Evolutionary conservation across 805 yeast species (phyloP).

Genomic region (Candida railenensis): DNA sequence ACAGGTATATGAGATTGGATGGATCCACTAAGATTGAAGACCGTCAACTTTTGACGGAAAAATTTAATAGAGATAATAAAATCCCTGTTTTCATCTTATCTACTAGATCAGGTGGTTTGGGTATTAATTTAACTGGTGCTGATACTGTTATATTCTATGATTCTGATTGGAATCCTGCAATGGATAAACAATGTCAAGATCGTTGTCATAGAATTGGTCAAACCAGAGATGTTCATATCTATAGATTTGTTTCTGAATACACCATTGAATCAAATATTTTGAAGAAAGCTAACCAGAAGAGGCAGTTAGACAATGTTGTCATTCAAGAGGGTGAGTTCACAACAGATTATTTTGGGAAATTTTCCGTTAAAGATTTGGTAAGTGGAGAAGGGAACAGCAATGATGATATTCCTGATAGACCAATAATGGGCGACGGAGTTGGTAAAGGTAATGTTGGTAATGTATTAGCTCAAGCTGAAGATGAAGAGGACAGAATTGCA

Average conservation of each 20-base stretch:
- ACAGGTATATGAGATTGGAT: constrained; percentile 89
- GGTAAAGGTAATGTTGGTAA: constrained; percentile 44
- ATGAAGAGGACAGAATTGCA: constrained; percentile 86
- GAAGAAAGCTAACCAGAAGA: constrained; percentile 90
- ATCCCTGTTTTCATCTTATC: constrained; percentile 91
- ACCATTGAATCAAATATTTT: constrained; percentile 95
- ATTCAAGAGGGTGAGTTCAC: constrained; percentile 98
- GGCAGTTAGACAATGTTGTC: constrained; percentile 89
- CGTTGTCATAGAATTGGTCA: constrained; percentile 99
- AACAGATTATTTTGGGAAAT: constrained; percentile 88
- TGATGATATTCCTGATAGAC: constrained; percentile 40
- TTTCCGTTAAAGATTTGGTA: constrained; percentile 81
- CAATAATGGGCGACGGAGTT: constrained; percentile 27
- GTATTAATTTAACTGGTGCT: constrained; percentile 96
- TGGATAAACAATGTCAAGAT: constrained; percentile 99
- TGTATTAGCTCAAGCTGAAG: constrained; percentile 89
- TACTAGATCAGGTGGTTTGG: constrained; percentile 97
- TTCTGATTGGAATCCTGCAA: constrained; percentile 99
- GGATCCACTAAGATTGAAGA: constrained; percentile 98
- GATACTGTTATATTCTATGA: constrained; percentile 98
- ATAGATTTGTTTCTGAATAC: constrained; percentile 91
- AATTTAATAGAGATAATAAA: constrained; percentile 81
- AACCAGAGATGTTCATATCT: constrained; percentile 95
- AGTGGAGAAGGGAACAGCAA: constrained; percentile 49
- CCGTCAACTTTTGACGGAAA: constrained; percentile 89